Base-by-base conservation (phyloP, 1,139 yeast species). In the Eremothecium sinecaudum region DNA sequence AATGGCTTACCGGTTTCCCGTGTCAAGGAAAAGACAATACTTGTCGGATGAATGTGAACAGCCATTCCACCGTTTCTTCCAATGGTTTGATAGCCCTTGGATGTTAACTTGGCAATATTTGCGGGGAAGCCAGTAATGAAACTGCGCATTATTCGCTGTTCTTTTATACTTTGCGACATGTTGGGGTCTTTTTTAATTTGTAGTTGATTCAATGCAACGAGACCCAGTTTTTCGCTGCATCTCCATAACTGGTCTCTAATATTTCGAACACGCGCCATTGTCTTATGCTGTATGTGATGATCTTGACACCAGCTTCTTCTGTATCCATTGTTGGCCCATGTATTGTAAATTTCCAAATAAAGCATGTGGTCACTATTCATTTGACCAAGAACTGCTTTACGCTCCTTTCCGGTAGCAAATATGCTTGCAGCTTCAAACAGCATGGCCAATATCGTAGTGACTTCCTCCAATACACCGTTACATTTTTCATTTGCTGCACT, bases 221-320 rank as follows among this genome's bases (percentile, higher is more conserved):
- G 58, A 4, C 81, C 87, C 10, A 74, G 69, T 31, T 75, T 70
- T 4, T 62, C 66, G 48, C 93, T 79, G 21, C 84, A 62, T 15
- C 70, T 58, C 28, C 64, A 66, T 13, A 90, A 58, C 51, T 90
- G 98, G 18, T 73, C 74, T 21, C 86, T 66, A 2, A 87, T 79
- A 41, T 79, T 82, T 34, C 78, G 62, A 0, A 79, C 90, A 27
- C 95, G 62, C 25, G 64, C 63, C 47, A 90, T 57, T 0, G 93
- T 73, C 52, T 79, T 76, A 56, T 71, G 71, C 52, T 90, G 96
- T 3, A 90, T 51, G 50, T 73, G 84, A 50, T 83, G 76, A 47
- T 86, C 96, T 45, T 72, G 75, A 45, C 96, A 87, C 98, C 98
- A 90, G 37, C 75, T 73, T 28, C 64, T 64, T 1, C 94, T 79